A percentile compares a stretch with the other conserved stretches of the same genome.
Conservation (phyloP, 2,329 filamentous ascomycete species). For the Coniochaeta hoffmannii region DNA sequence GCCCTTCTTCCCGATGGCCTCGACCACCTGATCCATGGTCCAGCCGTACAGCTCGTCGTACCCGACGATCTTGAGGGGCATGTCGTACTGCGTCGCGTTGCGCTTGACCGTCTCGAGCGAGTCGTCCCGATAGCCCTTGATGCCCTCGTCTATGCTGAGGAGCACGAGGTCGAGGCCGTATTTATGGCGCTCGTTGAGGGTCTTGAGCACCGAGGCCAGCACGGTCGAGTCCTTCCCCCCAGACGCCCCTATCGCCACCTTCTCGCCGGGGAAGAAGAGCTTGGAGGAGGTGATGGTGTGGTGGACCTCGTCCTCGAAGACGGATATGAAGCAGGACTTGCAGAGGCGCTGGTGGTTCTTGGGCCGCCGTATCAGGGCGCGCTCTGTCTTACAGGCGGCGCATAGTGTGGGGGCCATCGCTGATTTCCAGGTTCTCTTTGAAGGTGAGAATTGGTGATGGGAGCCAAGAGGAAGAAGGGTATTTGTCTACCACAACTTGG, state of each 20-base stretch:
- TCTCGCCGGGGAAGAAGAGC: conserved; percentile 80
- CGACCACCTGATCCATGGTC: conserved; percentile 99
- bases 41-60: conserved; percentile 94
- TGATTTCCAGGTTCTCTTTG: background rate
- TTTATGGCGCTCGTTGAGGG: conserved; percentile 79
- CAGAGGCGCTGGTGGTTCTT: conserved; percentile 95
- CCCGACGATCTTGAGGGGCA: conserved; percentile 85
- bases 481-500: too few relatives aligned
- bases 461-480: too few relatives aligned
- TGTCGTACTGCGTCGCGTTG: conserved; percentile 83
- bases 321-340: conserved; percentile 73
- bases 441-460: background rate
- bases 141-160: conserved; percentile 92
- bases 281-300: conserved; percentile 77
- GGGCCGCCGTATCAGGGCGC: conserved; percentile 84
- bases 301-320: conserved; percentile 92
- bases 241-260: conserved; percentile 88
- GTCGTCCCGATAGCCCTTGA: conserved; percentile 94
- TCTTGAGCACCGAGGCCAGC: conserved; percentile 88
- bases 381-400: conserved; percentile 64
- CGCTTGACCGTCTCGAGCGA: conserved; percentile 93
- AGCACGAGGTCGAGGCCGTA: conserved; percentile 83
- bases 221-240: conserved; percentile 98
- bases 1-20: conserved; percentile 92
- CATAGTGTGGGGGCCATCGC: conserved; percentile 73